Base-by-base conservation (phyloP, 2,329 filamentous ascomycete species). In the Alternaria incomplexa region DNA sequence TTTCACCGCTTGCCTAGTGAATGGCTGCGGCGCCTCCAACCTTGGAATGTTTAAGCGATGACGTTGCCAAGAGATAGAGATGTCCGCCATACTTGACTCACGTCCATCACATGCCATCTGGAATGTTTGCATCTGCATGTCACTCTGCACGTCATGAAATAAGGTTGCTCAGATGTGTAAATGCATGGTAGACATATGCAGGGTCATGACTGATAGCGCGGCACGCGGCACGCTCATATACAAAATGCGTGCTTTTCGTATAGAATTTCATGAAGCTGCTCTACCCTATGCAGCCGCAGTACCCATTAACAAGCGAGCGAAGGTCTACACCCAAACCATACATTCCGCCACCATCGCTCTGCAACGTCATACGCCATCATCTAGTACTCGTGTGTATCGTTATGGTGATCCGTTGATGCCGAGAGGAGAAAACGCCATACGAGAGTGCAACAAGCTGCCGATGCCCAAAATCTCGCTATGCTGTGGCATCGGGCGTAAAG, bases 401-500 rank as follows among this genome's bases (percentile, higher is more conserved):
- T 46, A 56, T 70, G 53, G 48, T 63, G 63, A 52, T 64, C 65
- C 63, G 48, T 54, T 57, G 70, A 74, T 66, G 63, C 58, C 45
- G 56, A 60, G 57, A 66, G 56, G 56, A 67, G 56, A 58, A 67
- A 68, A 73, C 70, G 69, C 67, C 66, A 61, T 70, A 62, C 61
- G 56, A 67, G 63, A 58, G 65, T 70, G 68, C 68, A 71, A 67
- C 67, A 62, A 69, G 63, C 30, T 66, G 62, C 65, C 66, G 54
- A 66, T 67, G 62, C 67, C 69, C 59, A 67, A 70, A 70, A 63
- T 73, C 65, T 70, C 73, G 76, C 74, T 76, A 78, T 78, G 74
- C 73, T 78, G 63, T 68, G 66, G 71, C 72, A 71, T 71, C 69
- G 75, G 62, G 76, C 72, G 69, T 75, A 69, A 78, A 68, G 73